A percentile compares a stretch with the other conserved stretches of the same genome.
phyloP scores from a whole-genome alignment of 2,329 filamentous ascomycete species.

The Colletotrichum caudatum region DNA sequence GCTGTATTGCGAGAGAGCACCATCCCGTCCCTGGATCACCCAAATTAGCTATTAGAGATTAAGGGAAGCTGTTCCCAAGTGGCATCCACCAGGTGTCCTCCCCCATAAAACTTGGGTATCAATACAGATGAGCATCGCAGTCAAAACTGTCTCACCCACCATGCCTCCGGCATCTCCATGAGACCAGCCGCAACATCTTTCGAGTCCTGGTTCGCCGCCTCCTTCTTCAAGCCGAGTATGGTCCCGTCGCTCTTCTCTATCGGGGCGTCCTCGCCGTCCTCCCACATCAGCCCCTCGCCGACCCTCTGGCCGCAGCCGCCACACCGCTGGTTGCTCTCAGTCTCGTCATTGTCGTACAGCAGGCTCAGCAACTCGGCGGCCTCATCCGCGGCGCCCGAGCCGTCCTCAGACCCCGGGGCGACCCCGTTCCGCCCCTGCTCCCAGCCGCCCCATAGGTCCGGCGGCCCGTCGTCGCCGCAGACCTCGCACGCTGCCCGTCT shows the following conservation, averaged over 20 bases:
- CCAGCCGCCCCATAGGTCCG: not conserved
- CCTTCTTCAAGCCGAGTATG: not conserved
- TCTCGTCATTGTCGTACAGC: not conserved
- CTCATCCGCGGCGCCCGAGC: not conserved
- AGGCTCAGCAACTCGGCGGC: not conserved
- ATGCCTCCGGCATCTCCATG: slow-evolving; percentile 27
- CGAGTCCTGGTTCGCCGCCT: not conserved
- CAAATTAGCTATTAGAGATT: slow-evolving; percentile 17
- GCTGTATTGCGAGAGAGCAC: not conserved
- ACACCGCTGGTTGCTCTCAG: not conserved
- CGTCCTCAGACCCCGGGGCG: not conserved
- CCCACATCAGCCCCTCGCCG: not conserved
- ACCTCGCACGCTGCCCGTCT: slow-evolving; percentile 1
- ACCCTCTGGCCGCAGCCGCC: not conserved
- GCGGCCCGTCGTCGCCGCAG: slow-evolving; percentile 3
- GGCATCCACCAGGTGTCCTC: not conserved
- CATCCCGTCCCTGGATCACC: not conserved
- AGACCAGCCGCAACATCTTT: not conserved
- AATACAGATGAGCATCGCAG: not conserved
- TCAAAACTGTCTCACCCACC: slow-evolving; percentile 19
- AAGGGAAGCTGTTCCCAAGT: not conserved
- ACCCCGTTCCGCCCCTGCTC: not conserved
- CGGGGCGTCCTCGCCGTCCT: not conserved
- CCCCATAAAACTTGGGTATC: slow-evolving; percentile 17
- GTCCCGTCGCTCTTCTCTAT: not conserved